Base-by-base conservation (phyloP, 1,139 yeast genomes). In the Debaryomyces robertsiae region DNA sequence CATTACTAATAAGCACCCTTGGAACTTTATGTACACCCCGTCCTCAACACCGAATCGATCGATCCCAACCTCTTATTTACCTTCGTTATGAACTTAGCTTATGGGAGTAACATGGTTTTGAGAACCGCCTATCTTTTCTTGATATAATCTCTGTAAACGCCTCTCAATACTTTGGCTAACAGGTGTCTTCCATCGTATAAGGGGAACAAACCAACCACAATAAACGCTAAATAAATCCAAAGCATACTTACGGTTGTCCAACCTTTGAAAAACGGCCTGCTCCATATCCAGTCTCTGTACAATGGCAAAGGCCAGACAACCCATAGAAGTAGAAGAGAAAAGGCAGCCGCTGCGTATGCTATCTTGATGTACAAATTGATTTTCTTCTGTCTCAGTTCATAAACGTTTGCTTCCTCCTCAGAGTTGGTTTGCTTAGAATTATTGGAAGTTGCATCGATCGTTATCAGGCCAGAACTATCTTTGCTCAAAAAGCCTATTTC, bases 241-340 rank as follows among this genome's bases (percentile, higher is more conserved):
- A 72, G 57, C 32, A 72, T 52, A 2, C 66, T 63, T 27, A 69
- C 69, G 0, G 63, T 60, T 5, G 63, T 60, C 59, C 69, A 72
- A 9, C 77, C 77, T 39, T 63, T 65, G 49, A 69, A 73, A 47
- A 66, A 73, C 32, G 65, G 50, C 37, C 55, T 54, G 30, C 63
- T 55, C 57, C 68, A 73, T n/a, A 70, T 60, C 57, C 67, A 73
- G 42, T 68, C 63, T 40, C 77, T 62, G 43, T 71, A 73, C 53
- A 72, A 58, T 9, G 77, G 76, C 53, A 72, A 58, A 35, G 78
- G 77, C 76, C 76, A 72, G 9, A 73, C 36, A 9, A 71, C 70
- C 68, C 66, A 65, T 16, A 63, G 63, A 3, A 69, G 41, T 19
- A 69, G 54, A 16, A 69, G 47, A n/a, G 56, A 52, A 28, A 63